Percentiles rank a stretch among this genome's conserved stretches.
These are phyloP conservation scores for Phytophthora kernoviae DNA, from an alignment of 352 stramenopile species.

Conservation along the genomic window DNA sequence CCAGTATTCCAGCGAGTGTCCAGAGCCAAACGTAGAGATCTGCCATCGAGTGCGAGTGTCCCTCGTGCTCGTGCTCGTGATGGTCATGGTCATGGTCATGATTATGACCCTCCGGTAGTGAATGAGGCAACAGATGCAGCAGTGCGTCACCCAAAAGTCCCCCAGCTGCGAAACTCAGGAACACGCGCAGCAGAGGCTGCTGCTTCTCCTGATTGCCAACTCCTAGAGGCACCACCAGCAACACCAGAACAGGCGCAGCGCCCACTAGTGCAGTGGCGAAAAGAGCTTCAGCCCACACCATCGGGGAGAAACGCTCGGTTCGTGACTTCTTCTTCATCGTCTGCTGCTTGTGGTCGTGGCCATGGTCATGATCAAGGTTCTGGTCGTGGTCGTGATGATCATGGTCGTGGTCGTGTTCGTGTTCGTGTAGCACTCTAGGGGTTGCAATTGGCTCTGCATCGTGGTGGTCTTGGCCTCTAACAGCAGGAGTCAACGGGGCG, in stretches of 20 bases:
- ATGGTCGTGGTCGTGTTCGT: slow-evolving; percentile 33
- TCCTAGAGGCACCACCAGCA: slow-evolving; percentile 76
- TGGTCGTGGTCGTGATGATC: slow-evolving; percentile 38
- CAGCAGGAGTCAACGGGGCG: slow-evolving; percentile 7
- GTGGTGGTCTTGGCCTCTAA: slow-evolving; percentile 14
- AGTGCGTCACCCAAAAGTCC: slow-evolving; percentile 90
- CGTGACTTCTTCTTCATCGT: slow-evolving; percentile 7
- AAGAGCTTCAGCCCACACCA: slow-evolving; percentile 66
- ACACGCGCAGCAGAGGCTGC: slow-evolving; percentile 77
- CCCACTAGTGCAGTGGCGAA: slow-evolving; percentile 77
- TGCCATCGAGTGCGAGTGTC: slow-evolving; percentile 61
- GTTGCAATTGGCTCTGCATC: background rate
- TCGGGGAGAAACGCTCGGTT: slow-evolving; percentile 42
- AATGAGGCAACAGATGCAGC: slow-evolving; percentile 91
- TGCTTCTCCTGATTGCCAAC: slow-evolving; percentile 57
- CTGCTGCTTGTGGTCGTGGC: slow-evolving; percentile 33
- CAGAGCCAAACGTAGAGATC: slow-evolving; percentile 80
- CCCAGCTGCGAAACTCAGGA: slow-evolving; percentile 89
- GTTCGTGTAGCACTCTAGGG: slow-evolving; percentile 1
- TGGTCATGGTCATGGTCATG: slow-evolving; percentile 18
- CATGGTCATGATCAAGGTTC: slow-evolving; percentile 19
- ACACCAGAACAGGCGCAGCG: slow-evolving; percentile 67
- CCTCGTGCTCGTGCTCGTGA: slow-evolving; percentile 47
- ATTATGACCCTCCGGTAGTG: slow-evolving; percentile 49
- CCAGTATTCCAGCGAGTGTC: slow-evolving; percentile 73